Conservation (phyloP, 164 flowering plant genomes). For the Akebia trifoliata region DNA sequence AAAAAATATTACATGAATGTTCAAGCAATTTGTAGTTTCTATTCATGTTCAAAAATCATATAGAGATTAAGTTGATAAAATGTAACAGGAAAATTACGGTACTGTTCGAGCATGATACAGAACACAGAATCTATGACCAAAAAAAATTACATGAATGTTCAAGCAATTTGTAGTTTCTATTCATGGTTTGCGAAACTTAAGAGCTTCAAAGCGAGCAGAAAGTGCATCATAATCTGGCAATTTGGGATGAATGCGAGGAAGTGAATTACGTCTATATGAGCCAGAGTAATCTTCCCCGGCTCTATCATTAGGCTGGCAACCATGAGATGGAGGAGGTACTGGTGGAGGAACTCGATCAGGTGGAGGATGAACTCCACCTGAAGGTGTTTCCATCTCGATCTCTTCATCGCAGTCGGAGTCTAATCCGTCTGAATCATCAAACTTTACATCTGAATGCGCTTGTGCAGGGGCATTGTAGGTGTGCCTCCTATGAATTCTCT, state of each 20-base stretch:
- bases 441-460: conserved; percentile 45
- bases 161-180: no score
- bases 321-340: conserved; percentile 25
- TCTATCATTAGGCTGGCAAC: conserved; percentile 6
- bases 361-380: conserved; percentile 22
- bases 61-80: no score
- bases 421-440: conserved; percentile 53
- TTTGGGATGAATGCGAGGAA: conserved; percentile 67
- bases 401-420: conserved; percentile 70
- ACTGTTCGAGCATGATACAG: no score
- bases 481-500: conserved; percentile 45
- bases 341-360: conserved; percentile 52
- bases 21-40: no score
- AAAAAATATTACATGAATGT: no score
- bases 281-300: conserved; percentile 4
- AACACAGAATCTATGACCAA: no score
- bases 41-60: no score
- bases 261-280: conserved; percentile 21
- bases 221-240: conserved; percentile 83
- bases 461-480: conserved; percentile 53
- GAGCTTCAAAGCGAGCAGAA: conserved; percentile 89
- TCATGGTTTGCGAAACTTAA: conserved; percentile 45
- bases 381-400: conserved; percentile 45
- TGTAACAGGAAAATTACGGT: no score
- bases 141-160: no score